Percentiles rank a stretch among this genome's conserved stretches.
These are phyloP conservation scores for Dalbergia oliveri DNA, from an alignment of 306 rosid genomes.

Conservation along the genomic window DNA sequence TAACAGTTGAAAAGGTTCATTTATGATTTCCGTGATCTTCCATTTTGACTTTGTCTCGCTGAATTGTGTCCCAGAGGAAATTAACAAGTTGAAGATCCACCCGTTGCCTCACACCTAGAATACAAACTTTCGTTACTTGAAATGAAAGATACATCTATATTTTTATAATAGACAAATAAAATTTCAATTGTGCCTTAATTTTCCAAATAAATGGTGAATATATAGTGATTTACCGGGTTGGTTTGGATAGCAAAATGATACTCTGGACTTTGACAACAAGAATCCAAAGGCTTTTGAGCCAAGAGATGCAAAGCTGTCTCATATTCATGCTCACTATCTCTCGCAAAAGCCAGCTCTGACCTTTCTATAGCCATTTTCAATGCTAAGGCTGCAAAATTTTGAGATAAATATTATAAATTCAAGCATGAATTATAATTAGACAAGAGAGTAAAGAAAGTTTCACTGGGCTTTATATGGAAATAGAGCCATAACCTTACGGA, in stretches of 20 bases:
- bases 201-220: background rate
- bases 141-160: background rate
- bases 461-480: too few relatives aligned
- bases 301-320: conserved; percentile 47
- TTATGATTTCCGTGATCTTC: background rate
- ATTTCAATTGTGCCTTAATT: background rate
- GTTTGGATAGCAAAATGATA: background rate
- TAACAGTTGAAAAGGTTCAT: too few relatives aligned
- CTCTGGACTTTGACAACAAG: conserved; percentile 1
- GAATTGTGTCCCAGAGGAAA: conserved; percentile 31
- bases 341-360: conserved; percentile 14
- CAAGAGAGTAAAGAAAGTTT: too few relatives aligned
- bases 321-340: background rate
- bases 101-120: conserved; percentile 31
- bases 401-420: background rate
- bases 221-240: conserved; percentile 37
- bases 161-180: too few relatives aligned
- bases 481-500: too few relatives aligned
- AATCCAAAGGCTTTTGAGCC: conserved; percentile 38
- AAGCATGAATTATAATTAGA: too few relatives aligned
- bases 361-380: background rate
- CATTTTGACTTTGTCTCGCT: rapidly evolving
- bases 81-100: conserved; percentile 38
- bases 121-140: background rate
- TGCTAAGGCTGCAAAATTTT: conserved; percentile 35